These are phyloP conservation scores for Dipteronia dyeriana DNA, from an alignment of 345 rosid species.

Conservation along the genomic window DNA sequence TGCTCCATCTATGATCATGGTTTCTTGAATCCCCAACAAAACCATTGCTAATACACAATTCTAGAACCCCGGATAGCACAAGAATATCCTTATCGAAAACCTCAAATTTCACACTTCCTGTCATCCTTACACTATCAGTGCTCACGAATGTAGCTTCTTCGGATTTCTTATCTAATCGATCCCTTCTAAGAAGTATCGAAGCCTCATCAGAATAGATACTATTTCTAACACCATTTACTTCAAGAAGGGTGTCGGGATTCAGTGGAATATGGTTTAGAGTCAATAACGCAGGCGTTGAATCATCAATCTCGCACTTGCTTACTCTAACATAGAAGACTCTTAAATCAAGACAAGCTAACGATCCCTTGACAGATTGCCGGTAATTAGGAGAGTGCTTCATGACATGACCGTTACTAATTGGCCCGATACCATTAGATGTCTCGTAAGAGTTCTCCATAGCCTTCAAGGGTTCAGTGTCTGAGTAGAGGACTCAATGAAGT, in stretches of 20 bases:
- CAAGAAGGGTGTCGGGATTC: constrained; percentile 66
- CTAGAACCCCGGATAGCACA: constrained; percentile 68
- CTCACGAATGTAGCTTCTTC: constrained; percentile 81
- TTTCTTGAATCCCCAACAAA: constrained; percentile 42
- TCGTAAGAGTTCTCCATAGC: constrained; percentile 59
- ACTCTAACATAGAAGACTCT: constrained; percentile 89
- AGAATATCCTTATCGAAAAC: constrained; percentile 59
- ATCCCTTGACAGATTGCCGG: constrained; percentile 37
- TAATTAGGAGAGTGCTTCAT: constrained; percentile 32
- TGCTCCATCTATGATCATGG: constrained; percentile 53
- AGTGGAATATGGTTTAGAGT: constrained; percentile 71
- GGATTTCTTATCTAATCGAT: constrained; percentile 71
- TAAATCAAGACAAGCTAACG: constrained; percentile 66
- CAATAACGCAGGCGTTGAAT: constrained; percentile 63
- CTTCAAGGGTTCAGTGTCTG: constrained; percentile 14
- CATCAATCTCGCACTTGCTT: constrained; percentile 61
- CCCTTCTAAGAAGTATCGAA: constrained; percentile 69
- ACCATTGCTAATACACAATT: constrained; percentile 49
- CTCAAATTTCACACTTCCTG: constrained; percentile 77
- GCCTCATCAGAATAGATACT: constrained; percentile 58
- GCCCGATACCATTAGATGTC: constrained; percentile 38
- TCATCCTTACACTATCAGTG: constrained; percentile 73
- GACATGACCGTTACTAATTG: constrained; percentile 35
- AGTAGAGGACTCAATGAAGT: constrained; percentile 15
- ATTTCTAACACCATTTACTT: constrained; percentile 70